Evolutionary conservation across 345 rosid species (phyloP).

Genomic region (Moringa oleifera): DNA sequence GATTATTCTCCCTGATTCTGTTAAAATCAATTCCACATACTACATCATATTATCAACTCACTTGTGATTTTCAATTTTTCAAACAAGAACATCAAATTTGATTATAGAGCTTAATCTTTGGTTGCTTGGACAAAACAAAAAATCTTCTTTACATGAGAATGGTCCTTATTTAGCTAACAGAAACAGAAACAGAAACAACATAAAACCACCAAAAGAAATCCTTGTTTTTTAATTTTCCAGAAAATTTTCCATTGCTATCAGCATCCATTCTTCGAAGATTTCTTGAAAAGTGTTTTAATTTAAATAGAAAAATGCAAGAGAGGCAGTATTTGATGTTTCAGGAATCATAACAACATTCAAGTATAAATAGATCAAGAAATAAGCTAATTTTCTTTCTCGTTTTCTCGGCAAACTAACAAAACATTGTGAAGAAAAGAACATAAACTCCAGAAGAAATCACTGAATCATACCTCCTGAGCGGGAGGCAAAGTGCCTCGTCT

Average conservation of each 20-base stretch:
- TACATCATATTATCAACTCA: neutral
- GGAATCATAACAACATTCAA: neutral
- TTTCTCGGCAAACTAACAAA: constrained; percentile 14
- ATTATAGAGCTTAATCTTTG: neutral
- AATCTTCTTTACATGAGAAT: too few species aligned
- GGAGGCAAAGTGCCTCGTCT: constrained; percentile 59
- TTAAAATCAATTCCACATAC: neutral
- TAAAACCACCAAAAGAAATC: too few species aligned
- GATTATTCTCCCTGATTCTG: constrained; percentile 1
- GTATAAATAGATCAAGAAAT: neutral
- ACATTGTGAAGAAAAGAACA: neutral
- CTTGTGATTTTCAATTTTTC: constrained; percentile 4
- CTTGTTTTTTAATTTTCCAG: too few species aligned
- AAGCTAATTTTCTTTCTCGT: neutral
- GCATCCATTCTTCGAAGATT: too few species aligned
- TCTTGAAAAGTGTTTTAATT: too few species aligned
- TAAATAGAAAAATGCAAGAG: too few species aligned
- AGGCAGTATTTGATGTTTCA: neutral
- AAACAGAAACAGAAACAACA: too few species aligned
- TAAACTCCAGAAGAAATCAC: neutral
- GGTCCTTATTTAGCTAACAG: too few species aligned
- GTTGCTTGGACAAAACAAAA: too few species aligned
- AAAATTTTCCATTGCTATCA: too few species aligned
- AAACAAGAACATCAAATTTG: neutral
- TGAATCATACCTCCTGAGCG: constrained; percentile 56